Percentiles rank a stretch among this genome's conserved stretches.
phyloP scores from a whole-genome alignment of 108 stramenopile genomes.

The Cylindrotheca closterium region DNA sequence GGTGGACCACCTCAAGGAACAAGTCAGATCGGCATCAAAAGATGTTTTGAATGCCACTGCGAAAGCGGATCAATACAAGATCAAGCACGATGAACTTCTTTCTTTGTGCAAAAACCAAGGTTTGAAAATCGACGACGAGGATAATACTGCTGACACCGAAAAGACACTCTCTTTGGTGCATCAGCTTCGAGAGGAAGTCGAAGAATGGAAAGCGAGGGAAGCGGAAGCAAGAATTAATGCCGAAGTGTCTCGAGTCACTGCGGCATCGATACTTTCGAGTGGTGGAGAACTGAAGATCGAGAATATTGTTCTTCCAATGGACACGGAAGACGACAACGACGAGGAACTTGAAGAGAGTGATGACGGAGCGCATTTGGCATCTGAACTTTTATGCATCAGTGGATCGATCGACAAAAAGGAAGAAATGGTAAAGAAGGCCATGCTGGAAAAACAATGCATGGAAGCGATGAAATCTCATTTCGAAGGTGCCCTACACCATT shows the following conservation, averaged over 20 bases:
- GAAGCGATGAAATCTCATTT: slow-evolving; percentile 49
- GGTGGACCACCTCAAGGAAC: neutral
- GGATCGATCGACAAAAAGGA: slow-evolving; percentile 59
- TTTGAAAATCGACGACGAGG: neutral
- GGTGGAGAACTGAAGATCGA: neutral
- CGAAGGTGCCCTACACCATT: slow-evolving; percentile 37
- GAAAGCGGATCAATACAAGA: neutral
- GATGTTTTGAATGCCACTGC: neutral
- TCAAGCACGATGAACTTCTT: neutral
- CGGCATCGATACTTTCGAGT: neutral
- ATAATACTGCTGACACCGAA: neutral
- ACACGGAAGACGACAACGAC: slow-evolving; percentile 13
- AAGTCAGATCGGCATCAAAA: neutral
- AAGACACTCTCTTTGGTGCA: neutral
- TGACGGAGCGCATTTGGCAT: slow-evolving; percentile 15
- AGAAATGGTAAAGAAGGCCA: slow-evolving; percentile 41
- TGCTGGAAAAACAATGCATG: slow-evolving; percentile 48
- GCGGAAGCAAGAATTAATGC: neutral
- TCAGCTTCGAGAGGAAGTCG: neutral
- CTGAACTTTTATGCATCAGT: slow-evolving; percentile 46
- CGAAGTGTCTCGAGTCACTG: neutral
- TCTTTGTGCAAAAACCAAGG: neutral
- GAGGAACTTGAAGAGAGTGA: slow-evolving; percentile 19
- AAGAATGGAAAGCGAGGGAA: slow-evolving; percentile 10
- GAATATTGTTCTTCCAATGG: neutral